phyloP scores from a whole-genome alignment of 306 rosid species.

The Mimosa bimucronata region DNA sequence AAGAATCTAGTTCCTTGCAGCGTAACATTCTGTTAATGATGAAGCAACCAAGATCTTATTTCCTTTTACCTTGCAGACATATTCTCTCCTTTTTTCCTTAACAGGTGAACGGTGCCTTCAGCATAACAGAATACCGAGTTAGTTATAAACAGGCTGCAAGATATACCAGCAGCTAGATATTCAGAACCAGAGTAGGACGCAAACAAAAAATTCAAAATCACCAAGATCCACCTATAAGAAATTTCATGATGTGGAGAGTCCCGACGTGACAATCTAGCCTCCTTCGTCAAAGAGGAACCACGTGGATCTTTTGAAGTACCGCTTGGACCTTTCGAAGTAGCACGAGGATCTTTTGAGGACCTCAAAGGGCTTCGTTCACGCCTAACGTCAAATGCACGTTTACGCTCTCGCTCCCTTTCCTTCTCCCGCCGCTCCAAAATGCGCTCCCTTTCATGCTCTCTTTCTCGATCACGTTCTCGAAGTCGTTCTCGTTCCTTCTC shows the following conservation, averaged over 20 bases:
- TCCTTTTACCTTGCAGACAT: slow-evolving; percentile 98
- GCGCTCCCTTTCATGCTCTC: slow-evolving; percentile 76
- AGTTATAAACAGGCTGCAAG: slow-evolving; percentile 75
- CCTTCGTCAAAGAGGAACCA: slow-evolving; percentile 85
- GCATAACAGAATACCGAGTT: slow-evolving; percentile 94
- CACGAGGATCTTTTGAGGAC: slow-evolving; percentile 72
- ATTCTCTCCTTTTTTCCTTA: slow-evolving; percentile 98
- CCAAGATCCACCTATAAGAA: slow-evolving; percentile 95
- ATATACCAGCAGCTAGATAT: slow-evolving; percentile 78
- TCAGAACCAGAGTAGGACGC: slow-evolving; percentile 79
- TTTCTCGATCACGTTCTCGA: slow-evolving; percentile 73
- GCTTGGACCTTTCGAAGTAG: slow-evolving; percentile 60
- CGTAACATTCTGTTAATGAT: slow-evolving; percentile 58
- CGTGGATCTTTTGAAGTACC: slow-evolving; percentile 75
- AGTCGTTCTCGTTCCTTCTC: slow-evolving; percentile 80
- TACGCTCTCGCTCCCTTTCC: slow-evolving; percentile 89
- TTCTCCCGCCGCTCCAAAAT: slow-evolving; percentile 83
- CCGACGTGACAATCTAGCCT: slow-evolving; percentile 68
- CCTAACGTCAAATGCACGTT: slow-evolving; percentile 64
- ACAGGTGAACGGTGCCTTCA: slow-evolving; percentile 99
- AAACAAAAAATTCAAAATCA: slow-evolving; percentile 65
- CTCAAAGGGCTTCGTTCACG: slow-evolving; percentile 54
- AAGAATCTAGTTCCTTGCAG: slow-evolving; percentile 46
- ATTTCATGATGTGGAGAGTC: slow-evolving; percentile 87
- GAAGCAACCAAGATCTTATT: slow-evolving; percentile 56